Evolutionary conservation across 208 protist genomes (phyloP).

Genomic region (Trypanosoma vivax): DNA sequence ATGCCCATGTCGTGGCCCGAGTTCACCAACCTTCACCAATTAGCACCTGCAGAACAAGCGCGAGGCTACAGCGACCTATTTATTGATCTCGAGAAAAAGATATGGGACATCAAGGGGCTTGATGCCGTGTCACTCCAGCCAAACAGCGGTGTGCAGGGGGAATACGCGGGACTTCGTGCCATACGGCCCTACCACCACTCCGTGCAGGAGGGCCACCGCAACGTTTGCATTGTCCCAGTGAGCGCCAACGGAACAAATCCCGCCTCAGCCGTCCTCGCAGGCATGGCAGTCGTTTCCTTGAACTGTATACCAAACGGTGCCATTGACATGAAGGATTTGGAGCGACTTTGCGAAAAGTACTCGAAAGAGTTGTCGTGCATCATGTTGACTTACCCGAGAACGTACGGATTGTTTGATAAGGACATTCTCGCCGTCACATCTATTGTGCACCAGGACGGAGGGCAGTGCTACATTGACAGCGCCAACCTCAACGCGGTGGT

Average conservation of each 20-base stretch:
- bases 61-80: slow-evolving; percentile 78
- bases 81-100: slow-evolving; percentile 70
- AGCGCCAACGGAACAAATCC: slow-evolving; percentile 98
- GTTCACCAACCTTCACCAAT: slow-evolving; percentile 93
- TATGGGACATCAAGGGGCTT: slow-evolving; percentile 95
- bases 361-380: slow-evolving; percentile 88
- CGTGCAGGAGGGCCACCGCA: slow-evolving; percentile 72
- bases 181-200: slow-evolving; percentile 81
- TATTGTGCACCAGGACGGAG: slow-evolving; percentile 88
- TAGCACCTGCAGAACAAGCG: slow-evolving; percentile 89
- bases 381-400: slow-evolving; percentile 99
- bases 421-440: slow-evolving; percentile 83
- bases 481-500: slow-evolving; percentile 98
- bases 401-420: slow-evolving; percentile 97
- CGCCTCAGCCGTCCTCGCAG: slow-evolving; percentile 92
- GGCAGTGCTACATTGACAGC: slow-evolving; percentile 97
- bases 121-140: slow-evolving; percentile 93
- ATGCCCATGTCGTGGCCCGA: slow-evolving; percentile 93
- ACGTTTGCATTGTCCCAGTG: slow-evolving; percentile 96
- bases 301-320: slow-evolving; percentile 88
- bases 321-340: slow-evolving; percentile 91
- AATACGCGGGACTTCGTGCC: slow-evolving; percentile 94
- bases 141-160: slow-evolving; percentile 96
- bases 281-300: slow-evolving; percentile 90
- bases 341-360: slow-evolving; percentile 87